Evolutionary conservation across 352 stramenopile species (phyloP).

Genomic region (Peronospora destructor): DNA sequence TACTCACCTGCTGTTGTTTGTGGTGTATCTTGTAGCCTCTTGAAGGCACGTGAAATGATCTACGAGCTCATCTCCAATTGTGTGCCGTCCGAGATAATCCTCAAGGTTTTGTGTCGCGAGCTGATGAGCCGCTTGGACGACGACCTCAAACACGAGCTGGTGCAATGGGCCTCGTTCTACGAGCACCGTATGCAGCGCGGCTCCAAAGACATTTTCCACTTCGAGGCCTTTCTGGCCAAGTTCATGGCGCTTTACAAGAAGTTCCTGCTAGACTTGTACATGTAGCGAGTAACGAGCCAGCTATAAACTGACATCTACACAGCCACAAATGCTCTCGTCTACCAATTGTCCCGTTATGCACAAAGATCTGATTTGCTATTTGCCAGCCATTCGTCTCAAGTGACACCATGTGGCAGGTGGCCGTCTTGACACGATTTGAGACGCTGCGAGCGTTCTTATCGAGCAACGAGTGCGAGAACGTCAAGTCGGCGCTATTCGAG

Average conservation of each 20-base stretch:
- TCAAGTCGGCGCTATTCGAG: conserved; percentile 24
- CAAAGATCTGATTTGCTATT: conserved; percentile 14
- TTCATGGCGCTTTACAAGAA: conserved; percentile 99
- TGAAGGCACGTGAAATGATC: conserved; percentile 93
- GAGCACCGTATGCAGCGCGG: conserved; percentile 93
- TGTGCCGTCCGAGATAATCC: conserved; percentile 96
- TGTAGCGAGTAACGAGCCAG: conserved; percentile 30
- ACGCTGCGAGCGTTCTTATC: conserved; percentile 35
- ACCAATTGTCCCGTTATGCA: conserved; percentile 5
- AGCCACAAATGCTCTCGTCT: background rate
- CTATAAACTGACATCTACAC: conserved; percentile 5
- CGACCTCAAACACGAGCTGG: conserved; percentile 93
- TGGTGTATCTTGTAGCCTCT: conserved; percentile 47
- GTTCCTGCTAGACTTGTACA: conserved; percentile 93
- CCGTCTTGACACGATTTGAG: conserved; percentile 33
- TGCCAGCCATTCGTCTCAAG: conserved; percentile 12
- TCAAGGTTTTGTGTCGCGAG: conserved; percentile 88
- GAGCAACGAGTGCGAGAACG: conserved; percentile 17
- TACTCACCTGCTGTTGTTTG: background rate
- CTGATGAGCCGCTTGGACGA: conserved; percentile 94
- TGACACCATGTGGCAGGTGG: conserved; percentile 31
- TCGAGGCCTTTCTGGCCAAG: conserved; percentile 98
- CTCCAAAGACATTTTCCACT: conserved; percentile 99
- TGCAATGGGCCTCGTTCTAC: conserved; percentile 81
- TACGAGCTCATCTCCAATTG: conserved; percentile 99